A percentile compares a stretch with the other conserved stretches of the same genome.
These are phyloP conservation scores for Euphorbia celastroides DNA, from an alignment of 441 rosid genomes.

Conservation along the genomic window DNA sequence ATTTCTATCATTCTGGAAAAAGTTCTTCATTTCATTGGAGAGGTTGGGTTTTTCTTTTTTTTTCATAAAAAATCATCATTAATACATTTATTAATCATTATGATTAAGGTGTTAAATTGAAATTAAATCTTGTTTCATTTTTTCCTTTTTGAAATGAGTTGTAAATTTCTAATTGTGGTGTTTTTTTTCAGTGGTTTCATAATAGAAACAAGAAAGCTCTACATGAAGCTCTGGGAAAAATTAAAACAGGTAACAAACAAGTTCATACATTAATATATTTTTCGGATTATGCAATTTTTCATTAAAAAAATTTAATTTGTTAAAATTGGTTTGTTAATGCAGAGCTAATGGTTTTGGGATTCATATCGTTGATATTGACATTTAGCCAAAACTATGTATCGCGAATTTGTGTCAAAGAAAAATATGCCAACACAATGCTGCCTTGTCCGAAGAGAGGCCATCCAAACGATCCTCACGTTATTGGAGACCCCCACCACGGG, in stretches of 20 bases:
- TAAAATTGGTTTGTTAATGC: constrained; percentile 24
- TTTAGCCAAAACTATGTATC: constrained; percentile 73
- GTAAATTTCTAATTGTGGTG: neutral
- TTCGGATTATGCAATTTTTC: too few species aligned
- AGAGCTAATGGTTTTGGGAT: constrained; percentile 97
- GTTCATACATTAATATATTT: too few species aligned
- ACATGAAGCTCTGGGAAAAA: constrained; percentile 76
- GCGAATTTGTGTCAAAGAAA: constrained; percentile 48
- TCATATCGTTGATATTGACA: constrained; percentile 77
- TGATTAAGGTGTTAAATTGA: neutral
- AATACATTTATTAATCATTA: too few species aligned
- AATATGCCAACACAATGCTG: constrained; percentile 59
- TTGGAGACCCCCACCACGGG: too few species aligned
- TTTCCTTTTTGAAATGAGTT: neutral
- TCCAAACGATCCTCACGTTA: neutral
- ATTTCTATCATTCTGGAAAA: constrained; percentile 66
- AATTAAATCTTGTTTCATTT: too few species aligned
- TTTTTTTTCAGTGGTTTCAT: constrained; percentile 43
- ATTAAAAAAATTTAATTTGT: too few species aligned
- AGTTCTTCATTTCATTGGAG: constrained; percentile 38
- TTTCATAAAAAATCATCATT: too few species aligned
- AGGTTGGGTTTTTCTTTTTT: constrained; percentile 21
- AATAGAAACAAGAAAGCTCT: constrained; percentile 54
- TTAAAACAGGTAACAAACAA: constrained; percentile 60
- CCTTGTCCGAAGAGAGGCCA: constrained; percentile 42